A percentile compares a stretch with the other conserved stretches of the same genome.
Evolutionary conservation across 2,329 filamentous ascomycete species (phyloP).

Genomic region (Fusarium denticulatum): DNA sequence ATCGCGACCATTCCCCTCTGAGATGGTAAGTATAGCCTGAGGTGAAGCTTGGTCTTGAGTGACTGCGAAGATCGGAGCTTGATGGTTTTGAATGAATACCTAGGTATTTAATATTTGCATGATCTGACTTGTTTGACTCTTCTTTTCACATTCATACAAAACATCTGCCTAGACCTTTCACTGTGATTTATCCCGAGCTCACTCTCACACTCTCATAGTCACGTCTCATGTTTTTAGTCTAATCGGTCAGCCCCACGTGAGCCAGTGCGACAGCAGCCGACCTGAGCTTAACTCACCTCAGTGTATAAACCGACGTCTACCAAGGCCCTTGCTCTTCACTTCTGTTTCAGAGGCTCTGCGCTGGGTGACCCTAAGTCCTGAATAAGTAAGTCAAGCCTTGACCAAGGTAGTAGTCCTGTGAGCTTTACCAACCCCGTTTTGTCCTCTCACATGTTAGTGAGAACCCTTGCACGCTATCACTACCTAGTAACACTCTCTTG

Average conservation of each 20-base stretch:
- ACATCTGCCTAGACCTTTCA: not conserved
- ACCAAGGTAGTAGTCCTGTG: not conserved
- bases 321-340: slow-evolving; percentile 9
- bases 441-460: slow-evolving; percentile 40
- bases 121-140: not conserved
- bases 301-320: slow-evolving; percentile 24
- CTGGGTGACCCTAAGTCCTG: not conserved
- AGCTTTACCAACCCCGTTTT: slow-evolving; percentile 15
- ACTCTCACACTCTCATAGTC: slow-evolving; percentile 19
- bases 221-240: slow-evolving; percentile 17
- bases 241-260: slow-evolving; percentile 33
- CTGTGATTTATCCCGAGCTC: slow-evolving; percentile 19
- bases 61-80: slow-evolving; percentile 14
- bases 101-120: not conserved
- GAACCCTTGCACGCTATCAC: slow-evolving; percentile 8
- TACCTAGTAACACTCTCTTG: not conserved
- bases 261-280: slow-evolving; percentile 20
- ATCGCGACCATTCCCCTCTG: slow-evolving; percentile 31
- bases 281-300: slow-evolving; percentile 5
- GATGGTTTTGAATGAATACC: not conserved
- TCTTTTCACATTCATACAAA: not conserved
- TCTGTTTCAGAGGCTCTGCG: slow-evolving; percentile 3
- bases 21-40: slow-evolving; percentile 1
- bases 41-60: not conserved
- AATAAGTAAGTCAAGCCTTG: slow-evolving; percentile 12